phyloP scores from a whole-genome alignment of 2,329 filamentous ascomycete genomes.

The Nothophoma quercina region DNA sequence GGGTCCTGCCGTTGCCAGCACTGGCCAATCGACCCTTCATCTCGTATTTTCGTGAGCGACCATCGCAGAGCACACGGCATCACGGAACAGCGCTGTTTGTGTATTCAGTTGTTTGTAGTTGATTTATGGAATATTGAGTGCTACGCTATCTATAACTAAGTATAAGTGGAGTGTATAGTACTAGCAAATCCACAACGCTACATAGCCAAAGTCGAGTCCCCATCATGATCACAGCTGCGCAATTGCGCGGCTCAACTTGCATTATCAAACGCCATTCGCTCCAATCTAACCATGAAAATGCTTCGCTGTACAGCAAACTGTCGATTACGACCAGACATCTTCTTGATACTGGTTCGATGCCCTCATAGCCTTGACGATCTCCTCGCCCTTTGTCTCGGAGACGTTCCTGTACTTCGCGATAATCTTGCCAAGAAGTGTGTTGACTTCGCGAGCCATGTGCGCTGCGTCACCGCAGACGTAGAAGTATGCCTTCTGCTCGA shows the following conservation, averaged over 20 bases:
- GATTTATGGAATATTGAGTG: not conserved
- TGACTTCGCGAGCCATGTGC: slow-evolving; percentile 96
- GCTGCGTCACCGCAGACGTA: slow-evolving; percentile 98
- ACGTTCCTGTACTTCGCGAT: slow-evolving; percentile 84
- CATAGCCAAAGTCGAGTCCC: slow-evolving; percentile 7
- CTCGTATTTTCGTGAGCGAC: slow-evolving; percentile 10
- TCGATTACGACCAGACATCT: slow-evolving; percentile 68
- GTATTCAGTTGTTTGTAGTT: not conserved
- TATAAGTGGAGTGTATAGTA: slow-evolving; percentile 4
- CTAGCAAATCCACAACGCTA: slow-evolving; percentile 4
- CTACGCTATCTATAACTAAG: slow-evolving; percentile 20
- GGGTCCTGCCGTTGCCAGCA: slow-evolving; percentile 9
- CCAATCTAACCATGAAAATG: slow-evolving; percentile 41
- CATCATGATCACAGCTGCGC: not conserved
- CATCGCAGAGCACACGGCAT: slow-evolving; percentile 25
- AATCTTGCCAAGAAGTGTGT: slow-evolving; percentile 84
- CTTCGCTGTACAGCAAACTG: slow-evolving; percentile 18
- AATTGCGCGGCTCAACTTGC: slow-evolving; percentile 4
- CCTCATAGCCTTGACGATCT: slow-evolving; percentile 97
- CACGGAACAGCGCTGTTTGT: not conserved
- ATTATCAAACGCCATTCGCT: slow-evolving; percentile 33
- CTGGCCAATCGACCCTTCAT: slow-evolving; percentile 21
- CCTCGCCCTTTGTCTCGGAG: slow-evolving; percentile 86
- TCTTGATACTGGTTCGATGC: slow-evolving; percentile 95
- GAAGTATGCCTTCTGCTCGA: slow-evolving; percentile 88